A percentile compares a stretch with the other conserved stretches of the same genome.
Evolutionary conservation across 768 basidiomycete genomes (phyloP).

Genomic region (Tremella fuciformis): DNA sequence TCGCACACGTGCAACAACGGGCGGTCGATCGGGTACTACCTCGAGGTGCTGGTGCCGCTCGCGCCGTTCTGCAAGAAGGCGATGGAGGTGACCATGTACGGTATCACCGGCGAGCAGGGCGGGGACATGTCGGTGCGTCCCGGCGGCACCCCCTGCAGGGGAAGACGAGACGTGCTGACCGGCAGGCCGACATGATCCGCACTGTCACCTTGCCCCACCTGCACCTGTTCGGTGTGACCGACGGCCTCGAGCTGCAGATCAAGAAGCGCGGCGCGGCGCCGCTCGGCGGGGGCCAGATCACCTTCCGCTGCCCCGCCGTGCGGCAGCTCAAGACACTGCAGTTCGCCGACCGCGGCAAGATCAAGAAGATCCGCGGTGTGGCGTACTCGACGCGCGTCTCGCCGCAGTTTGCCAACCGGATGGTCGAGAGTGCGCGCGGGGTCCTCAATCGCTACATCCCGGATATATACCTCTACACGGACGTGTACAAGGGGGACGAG

Average conservation of each 20-base stretch:
- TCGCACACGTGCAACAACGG: conserved; percentile 85
- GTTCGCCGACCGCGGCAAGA: conserved; percentile 84
- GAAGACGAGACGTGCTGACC: too few relatives aligned
- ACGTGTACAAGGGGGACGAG: conserved; percentile 96
- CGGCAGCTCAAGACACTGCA: conserved; percentile 89
- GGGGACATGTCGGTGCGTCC: conserved; percentile 77
- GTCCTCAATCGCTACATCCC: conserved; percentile 94
- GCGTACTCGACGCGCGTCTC: conserved; percentile 97
- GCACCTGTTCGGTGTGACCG: conserved; percentile 82
- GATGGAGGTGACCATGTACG: conserved; percentile 72
- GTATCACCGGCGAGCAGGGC: conserved; percentile 83
- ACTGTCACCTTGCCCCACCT: conserved; percentile 88
- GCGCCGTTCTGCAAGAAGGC: conserved; percentile 90
- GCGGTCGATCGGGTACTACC: conserved; percentile 86
- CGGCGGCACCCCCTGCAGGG: not conserved
- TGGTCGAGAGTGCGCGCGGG: conserved; percentile 91
- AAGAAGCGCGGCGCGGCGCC: conserved; percentile 91
- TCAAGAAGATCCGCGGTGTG: conserved; percentile 91
- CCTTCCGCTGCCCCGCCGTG: conserved; percentile 88
- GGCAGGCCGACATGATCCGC: conserved; percentile 77
- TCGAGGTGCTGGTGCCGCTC: conserved; percentile 84
- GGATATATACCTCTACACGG: conserved; percentile 96
- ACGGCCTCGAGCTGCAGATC: conserved; percentile 89
- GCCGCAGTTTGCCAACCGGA: conserved; percentile 94
- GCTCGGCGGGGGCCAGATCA: conserved; percentile 85